Conservation (phyloP, 2,329 filamentous ascomycete genomes). For the Ustilaginoidea virens region DNA sequence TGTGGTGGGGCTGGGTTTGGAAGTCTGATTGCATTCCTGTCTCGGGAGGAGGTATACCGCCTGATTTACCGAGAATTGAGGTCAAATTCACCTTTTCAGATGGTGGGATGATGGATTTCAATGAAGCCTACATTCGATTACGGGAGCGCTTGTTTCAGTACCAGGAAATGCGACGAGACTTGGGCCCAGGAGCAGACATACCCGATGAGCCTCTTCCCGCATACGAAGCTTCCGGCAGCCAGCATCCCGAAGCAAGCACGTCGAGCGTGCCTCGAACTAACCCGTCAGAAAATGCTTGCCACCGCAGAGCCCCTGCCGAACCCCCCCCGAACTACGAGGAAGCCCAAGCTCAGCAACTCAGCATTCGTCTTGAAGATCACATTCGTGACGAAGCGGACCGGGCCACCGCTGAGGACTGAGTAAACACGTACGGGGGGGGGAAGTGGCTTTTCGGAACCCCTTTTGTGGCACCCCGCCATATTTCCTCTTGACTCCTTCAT, state of each 20-base stretch:
- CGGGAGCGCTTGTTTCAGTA: conserved; percentile 73
- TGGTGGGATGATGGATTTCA: conserved; percentile 87
- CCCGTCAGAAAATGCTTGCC: conserved; percentile 21
- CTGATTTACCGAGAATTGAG: conserved; percentile 57
- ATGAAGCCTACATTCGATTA: conserved; percentile 65
- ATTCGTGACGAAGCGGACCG: conserved; percentile 59
- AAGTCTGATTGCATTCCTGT: conserved; percentile 67
- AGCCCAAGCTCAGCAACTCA: conserved; percentile 57
- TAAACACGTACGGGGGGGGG: too few relatives aligned
- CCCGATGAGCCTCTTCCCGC: conserved; percentile 78
- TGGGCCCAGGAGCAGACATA: conserved; percentile 46
- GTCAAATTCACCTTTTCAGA: conserved; percentile 84
- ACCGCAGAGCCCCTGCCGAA: conserved; percentile 42
- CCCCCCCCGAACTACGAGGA: conserved; percentile 88
- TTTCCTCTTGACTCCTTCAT: too few relatives aligned
- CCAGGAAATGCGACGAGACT: conserved; percentile 57
- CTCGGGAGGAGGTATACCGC: conserved; percentile 66
- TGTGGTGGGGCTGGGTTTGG: conserved; percentile 93
- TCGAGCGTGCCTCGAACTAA: conserved; percentile 12
- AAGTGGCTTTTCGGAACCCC: too few relatives aligned
- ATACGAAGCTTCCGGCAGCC: conserved; percentile 48
- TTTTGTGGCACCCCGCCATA: too few relatives aligned
- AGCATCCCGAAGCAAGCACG: conserved; percentile 14
- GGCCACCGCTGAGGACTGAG: conserved; percentile 20
- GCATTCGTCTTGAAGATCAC: conserved; percentile 48